Conservation (phyloP, 768 basidiomycete genomes). For the Termitomyces sp. region DNA sequence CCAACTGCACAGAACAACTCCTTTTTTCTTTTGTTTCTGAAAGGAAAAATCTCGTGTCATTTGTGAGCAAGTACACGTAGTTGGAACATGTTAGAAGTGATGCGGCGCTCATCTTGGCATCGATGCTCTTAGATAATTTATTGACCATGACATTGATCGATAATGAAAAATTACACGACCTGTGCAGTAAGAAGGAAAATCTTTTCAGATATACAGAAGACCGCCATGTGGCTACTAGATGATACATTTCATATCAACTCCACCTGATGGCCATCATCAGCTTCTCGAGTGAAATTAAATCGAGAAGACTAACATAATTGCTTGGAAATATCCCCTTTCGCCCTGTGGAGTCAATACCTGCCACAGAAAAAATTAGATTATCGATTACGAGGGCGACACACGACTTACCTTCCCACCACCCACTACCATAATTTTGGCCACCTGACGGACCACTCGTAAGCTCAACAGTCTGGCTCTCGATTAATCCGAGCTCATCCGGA, state of each 20-base stretch:
- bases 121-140: background rate
- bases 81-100: too few species aligned
- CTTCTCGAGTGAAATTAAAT: conserved; percentile 7
- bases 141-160: background rate
- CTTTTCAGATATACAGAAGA: background rate
- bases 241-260: conserved; percentile 22
- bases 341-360: conserved; percentile 57
- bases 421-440: conserved; percentile 65
- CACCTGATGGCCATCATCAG: conserved; percentile 33
- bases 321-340: conserved; percentile 81
- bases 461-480: conserved; percentile 57
- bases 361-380: conserved; percentile 14
- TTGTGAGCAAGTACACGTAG: too few species aligned
- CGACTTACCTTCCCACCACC: conserved; percentile 81
- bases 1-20: background rate
- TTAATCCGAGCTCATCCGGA: conserved; percentile 59
- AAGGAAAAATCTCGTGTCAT: background rate
- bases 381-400: conserved; percentile 12
- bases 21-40: too few species aligned
- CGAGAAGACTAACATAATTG: conserved; percentile 64
- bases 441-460: conserved; percentile 57
- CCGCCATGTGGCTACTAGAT: background rate
- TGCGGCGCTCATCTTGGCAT: background rate
- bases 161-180: background rate
- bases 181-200: background rate